A percentile compares a stretch with the other conserved stretches of the same genome.
phyloP scores from a whole-genome alignment of 768 basidiomycete genomes.

The Piloderma croceum region DNA sequence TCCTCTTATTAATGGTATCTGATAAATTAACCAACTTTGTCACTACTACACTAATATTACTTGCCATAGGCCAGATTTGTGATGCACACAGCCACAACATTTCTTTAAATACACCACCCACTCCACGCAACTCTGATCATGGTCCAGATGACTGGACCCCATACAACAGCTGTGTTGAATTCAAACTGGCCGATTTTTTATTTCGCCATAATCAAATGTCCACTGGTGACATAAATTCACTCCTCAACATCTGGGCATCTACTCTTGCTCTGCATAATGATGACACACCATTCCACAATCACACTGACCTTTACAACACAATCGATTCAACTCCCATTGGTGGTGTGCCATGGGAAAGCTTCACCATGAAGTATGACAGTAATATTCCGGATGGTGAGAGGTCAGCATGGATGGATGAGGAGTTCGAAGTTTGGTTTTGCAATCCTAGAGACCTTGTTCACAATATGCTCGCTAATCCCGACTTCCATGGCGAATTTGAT shows the following conservation, averaged over 20 bases:
- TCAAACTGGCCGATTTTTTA: constrained; percentile 18
- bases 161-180: constrained; percentile 7
- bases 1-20: too few species aligned
- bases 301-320: constrained; percentile 18
- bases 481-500: constrained; percentile 22
- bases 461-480: constrained; percentile 22
- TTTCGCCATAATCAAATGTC: constrained; percentile 19
- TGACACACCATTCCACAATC: constrained; percentile 25
- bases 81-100: constrained; percentile 5
- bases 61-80: constrained; percentile 8
- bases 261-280: constrained; percentile 8
- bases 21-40: too few species aligned
- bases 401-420: constrained; percentile 22
- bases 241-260: constrained; percentile 1
- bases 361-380: constrained; percentile 21
- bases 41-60: too few species aligned
- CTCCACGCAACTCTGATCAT: neutral
- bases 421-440: constrained; percentile 25
- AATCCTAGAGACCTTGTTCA: constrained; percentile 18
- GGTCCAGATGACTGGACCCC: constrained; percentile 12
- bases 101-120: constrained; percentile 2
- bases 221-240: neutral
- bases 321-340: constrained; percentile 24
- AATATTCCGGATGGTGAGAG: constrained; percentile 6
- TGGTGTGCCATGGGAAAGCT: constrained; percentile 24